A percentile compares a stretch with the other conserved stretches of the same genome.
These are phyloP conservation scores for Fraxinus ornus DNA, from an alignment of 305 asterid genomes.

Conservation along the genomic window DNA sequence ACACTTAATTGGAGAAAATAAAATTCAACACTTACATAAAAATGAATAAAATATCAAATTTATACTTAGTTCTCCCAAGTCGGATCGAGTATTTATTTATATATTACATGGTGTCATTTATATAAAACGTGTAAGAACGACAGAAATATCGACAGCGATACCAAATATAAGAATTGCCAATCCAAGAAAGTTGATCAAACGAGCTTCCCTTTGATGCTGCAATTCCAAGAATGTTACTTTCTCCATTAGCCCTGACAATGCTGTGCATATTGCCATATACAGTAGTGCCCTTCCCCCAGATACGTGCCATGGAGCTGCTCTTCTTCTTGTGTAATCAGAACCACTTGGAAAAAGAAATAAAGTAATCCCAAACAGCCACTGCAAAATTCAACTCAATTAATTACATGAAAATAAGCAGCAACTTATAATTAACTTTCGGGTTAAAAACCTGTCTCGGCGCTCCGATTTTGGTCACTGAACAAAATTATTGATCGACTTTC, in stretches of 20 bases:
- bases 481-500: background rate
- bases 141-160: slow-evolving; percentile 57
- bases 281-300: slow-evolving; percentile 48
- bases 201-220: slow-evolving; percentile 37
- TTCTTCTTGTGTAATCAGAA: slow-evolving; percentile 31
- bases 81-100: background rate
- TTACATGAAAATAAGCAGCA: background rate
- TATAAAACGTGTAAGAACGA: slow-evolving; percentile 43
- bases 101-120: background rate
- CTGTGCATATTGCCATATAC: slow-evolving; percentile 66
- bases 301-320: slow-evolving; percentile 53
- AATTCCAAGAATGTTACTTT: slow-evolving; percentile 40
- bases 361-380: slow-evolving; percentile 64
- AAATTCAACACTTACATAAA: background rate
- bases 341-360: slow-evolving; percentile 42
- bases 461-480: background rate
- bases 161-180: slow-evolving; percentile 66
- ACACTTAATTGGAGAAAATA: background rate
- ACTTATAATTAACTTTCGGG: background rate
- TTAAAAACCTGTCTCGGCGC: background rate
- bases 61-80: background rate
- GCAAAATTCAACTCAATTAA: slow-evolving; percentile 11
- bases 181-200: slow-evolving; percentile 55
- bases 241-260: slow-evolving; percentile 70
- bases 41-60: background rate